Percentiles rank a stretch among this genome's conserved stretches.
Conservation (phyloP, 2,329 filamentous ascomycete genomes). For the Colletotrichum karsti region DNA sequence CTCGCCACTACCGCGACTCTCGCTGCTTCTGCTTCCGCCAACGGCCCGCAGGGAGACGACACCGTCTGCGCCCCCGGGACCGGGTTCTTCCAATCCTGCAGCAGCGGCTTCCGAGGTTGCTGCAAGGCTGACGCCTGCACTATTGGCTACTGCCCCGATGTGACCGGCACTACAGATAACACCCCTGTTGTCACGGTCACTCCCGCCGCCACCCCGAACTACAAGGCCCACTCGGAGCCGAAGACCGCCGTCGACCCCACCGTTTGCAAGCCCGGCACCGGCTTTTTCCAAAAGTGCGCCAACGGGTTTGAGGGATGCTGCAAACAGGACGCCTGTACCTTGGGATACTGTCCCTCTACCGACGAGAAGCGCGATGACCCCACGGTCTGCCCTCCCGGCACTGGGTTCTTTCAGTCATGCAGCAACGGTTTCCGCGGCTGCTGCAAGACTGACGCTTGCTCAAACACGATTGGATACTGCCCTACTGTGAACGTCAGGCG, state of each 20-base stretch:
- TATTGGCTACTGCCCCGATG: not conserved
- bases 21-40: not conserved
- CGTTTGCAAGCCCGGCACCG: conserved; percentile 8
- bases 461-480: conserved; percentile 1
- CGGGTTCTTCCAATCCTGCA: conserved; percentile 25
- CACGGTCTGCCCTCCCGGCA: conserved; percentile 5
- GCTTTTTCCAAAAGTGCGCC: conserved; percentile 20
- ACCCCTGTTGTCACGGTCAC: not conserved
- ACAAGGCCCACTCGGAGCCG: not conserved
- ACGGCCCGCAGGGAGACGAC: not conserved
- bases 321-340: conserved; percentile 17
- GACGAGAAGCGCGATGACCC: not conserved
- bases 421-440: conserved; percentile 19
- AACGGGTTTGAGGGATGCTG: conserved; percentile 22
- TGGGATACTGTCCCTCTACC: not conserved
- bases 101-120: conserved; percentile 26
- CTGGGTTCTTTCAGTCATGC: conserved; percentile 20
- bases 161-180: not conserved
- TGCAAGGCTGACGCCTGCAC: conserved; percentile 19
- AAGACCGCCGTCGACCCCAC: conserved; percentile 3
- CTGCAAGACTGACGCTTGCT: conserved; percentile 18
- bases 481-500: not conserved
- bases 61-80: conserved; percentile 20
- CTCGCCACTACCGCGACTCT: conserved; percentile 1
- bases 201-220: not conserved